These are phyloP conservation scores for Pneumocystis sp. DNA, from an alignment of 1,139 yeast genomes.

Conservation along the genomic window DNA sequence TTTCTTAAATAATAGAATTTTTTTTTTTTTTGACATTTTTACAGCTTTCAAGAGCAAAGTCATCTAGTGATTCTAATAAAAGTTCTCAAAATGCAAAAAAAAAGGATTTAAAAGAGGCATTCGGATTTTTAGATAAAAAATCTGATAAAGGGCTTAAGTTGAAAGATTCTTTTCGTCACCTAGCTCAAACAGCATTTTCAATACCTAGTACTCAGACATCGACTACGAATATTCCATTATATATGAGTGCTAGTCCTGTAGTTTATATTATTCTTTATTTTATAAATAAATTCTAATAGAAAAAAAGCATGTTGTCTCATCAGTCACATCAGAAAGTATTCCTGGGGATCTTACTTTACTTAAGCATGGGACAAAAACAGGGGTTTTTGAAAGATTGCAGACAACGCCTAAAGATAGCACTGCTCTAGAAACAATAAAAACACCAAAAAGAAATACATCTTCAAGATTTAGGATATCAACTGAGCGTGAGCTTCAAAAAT, in stretches of 20 bases:
- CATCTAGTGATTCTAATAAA: background rate
- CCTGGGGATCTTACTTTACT: constrained; percentile 25
- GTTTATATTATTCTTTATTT: constrained; percentile 11
- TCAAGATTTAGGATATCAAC: constrained; percentile 71
- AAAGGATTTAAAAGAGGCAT: constrained; percentile 3
- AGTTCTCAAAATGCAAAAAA: background rate
- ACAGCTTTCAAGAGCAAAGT: constrained; percentile 10
- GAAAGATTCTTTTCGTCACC: background rate
- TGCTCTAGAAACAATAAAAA: constrained; percentile 43
- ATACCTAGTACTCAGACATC: constrained; percentile 1
- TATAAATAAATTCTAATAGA: background rate
- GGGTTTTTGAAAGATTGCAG: constrained; percentile 24
- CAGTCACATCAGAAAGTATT: constrained; percentile 28
- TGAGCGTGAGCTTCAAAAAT: constrained; percentile 59
- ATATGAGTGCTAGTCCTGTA: constrained; percentile 4
- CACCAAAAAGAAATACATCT: constrained; percentile 89
- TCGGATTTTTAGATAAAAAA: background rate
- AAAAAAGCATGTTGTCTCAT: constrained; percentile 20
- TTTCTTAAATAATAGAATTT: constrained; percentile 1
- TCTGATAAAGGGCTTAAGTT: background rate
- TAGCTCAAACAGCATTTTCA: constrained; percentile 4
- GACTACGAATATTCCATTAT: constrained; percentile 2
- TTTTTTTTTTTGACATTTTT: background rate
- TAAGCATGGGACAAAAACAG: constrained; percentile 14
- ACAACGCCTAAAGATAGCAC: constrained; percentile 19